Evolutionary conservation across 1,284 basidiomycete species (phyloP).

Genomic region (Puccinia brachypodii): DNA sequence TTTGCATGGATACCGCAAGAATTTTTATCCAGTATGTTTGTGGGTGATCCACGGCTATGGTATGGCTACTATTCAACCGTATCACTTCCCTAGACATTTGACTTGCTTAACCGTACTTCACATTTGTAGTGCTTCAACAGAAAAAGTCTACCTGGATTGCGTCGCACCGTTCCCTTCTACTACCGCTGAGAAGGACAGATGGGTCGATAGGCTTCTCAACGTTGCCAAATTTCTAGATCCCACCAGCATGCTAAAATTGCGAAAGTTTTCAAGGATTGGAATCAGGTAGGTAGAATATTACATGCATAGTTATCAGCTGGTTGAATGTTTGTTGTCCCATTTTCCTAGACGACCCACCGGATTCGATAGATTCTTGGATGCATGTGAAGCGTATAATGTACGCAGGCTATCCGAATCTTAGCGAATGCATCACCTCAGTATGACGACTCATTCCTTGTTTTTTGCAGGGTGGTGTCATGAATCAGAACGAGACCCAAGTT

Average conservation of each 20-base stretch:
- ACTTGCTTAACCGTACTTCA: conserved; percentile 48
- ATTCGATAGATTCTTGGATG: conserved; percentile 68
- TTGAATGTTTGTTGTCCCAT: conserved; percentile 6
- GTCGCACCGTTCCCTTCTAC: conserved; percentile 73
- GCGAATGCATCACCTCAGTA: not conserved
- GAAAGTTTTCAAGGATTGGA: conserved; percentile 25
- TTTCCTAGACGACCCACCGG: conserved; percentile 65
- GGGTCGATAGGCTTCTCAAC: conserved; percentile 37
- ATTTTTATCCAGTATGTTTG: conserved; percentile 62
- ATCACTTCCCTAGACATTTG: conserved; percentile 63
- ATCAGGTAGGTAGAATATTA: conserved; percentile 62
- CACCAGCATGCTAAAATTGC: conserved; percentile 20
- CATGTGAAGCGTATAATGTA: conserved; percentile 77
- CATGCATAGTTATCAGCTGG: conserved; percentile 60
- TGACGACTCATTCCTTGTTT: not conserved
- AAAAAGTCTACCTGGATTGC: conserved; percentile 69
- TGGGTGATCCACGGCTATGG: conserved; percentile 45
- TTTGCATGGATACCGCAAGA: conserved; percentile 91
- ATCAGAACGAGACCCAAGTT: conserved; percentile 19
- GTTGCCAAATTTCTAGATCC: conserved; percentile 26
- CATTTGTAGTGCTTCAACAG: conserved; percentile 63
- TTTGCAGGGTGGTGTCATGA: conserved; percentile 32
- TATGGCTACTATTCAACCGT: conserved; percentile 52
- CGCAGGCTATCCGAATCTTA: conserved; percentile 54
- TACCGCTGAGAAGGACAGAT: conserved; percentile 19